Base-by-base conservation (phyloP, 805 yeast species). In the Starmerella sirachaensis region DNA sequence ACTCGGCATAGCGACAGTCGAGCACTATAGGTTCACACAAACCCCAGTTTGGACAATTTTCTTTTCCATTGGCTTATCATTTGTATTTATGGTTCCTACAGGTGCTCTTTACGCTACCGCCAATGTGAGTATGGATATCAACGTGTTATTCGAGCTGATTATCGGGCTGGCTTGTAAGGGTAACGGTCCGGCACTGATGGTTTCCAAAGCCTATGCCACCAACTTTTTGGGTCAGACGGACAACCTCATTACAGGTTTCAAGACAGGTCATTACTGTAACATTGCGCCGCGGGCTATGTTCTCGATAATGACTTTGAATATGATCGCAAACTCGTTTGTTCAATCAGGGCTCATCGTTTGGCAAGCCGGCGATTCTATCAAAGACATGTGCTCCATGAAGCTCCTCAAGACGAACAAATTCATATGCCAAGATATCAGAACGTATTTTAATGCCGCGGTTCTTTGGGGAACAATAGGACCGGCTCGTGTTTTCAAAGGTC, bases 181-280 rank as follows among this genome's bases (percentile, higher is more conserved):
- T 33, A 69, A 72, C 38, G 74, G 73, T 20, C 53, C 62, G 31
- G 76, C 76, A 3, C 53, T 69, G 44, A 68, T 67, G 64, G 60
- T 66, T 17, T 53, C 72, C 40, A 71, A 72, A 42, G 66, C 70
- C 1, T 65, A 62, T 35, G 76, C 75, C 29, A 69, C 72, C 34
- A 73, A 74, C 50, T 73, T 74, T 42, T 76, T 72, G 51, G 68
- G 70, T 27, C 80, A 75, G 57, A 78, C 80, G 10, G 72, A 74
- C 43, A 67, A 62, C 52, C 74, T 69, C 54, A 68, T 73, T 35
- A 68, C 69, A 52, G 72, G 71, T 49, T 59, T 57, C 43, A 71
- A 71, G 48, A 56, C 64, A 58, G 75, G 69, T 0, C 80, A 74
- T 54, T 74, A 74, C 51, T 56, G 69, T 18, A 72, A 71, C 43